Percentiles rank a stretch among this genome's conserved stretches.
phyloP scores from a whole-genome alignment of 169 alveolate species.

The Eimeria maxima region DNA sequence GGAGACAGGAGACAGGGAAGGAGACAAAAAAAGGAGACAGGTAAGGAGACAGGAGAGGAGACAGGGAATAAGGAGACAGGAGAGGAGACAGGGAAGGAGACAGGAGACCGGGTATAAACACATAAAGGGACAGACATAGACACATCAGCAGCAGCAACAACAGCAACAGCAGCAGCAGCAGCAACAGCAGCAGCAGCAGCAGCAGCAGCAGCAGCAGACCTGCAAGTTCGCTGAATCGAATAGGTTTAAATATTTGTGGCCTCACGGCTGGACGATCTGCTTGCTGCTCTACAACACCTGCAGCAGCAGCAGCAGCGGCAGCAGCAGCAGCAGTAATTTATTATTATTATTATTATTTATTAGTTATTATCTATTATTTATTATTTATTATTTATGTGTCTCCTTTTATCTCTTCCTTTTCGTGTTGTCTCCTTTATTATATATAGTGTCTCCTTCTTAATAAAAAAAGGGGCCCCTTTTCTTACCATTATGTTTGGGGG shows the following conservation, averaged over 20 bases:
- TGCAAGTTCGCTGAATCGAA: constrained; percentile 19
- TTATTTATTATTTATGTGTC: neutral
- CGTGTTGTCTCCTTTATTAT: neutral
- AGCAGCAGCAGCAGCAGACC: constrained; percentile 11
- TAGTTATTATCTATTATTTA: no score
- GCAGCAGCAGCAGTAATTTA: neutral
- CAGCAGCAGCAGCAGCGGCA: constrained; percentile 48
- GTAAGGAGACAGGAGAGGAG: no score
- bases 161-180: constrained; percentile 37
- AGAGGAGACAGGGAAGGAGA: no score
- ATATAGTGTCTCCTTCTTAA: no score
- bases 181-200: constrained; percentile 59
- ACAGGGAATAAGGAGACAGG: no score
- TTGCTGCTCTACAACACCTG: neutral
- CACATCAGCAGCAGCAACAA: neutral
- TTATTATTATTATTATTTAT: neutral
- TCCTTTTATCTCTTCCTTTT: neutral
- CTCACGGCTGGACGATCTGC: constrained; percentile 2
- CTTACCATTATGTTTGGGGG: neutral
- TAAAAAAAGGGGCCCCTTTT: no score
- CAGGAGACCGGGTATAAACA: no score
- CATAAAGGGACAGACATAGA: no score
- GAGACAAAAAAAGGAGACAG: no score
- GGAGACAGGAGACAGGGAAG: no score
- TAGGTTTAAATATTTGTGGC: neutral